Evolutionary conservation across 1,139 yeast species (phyloP), one percentile per base, ranked within the genome.

Genomic region (Geotrichum citri-aurantii): DNA sequence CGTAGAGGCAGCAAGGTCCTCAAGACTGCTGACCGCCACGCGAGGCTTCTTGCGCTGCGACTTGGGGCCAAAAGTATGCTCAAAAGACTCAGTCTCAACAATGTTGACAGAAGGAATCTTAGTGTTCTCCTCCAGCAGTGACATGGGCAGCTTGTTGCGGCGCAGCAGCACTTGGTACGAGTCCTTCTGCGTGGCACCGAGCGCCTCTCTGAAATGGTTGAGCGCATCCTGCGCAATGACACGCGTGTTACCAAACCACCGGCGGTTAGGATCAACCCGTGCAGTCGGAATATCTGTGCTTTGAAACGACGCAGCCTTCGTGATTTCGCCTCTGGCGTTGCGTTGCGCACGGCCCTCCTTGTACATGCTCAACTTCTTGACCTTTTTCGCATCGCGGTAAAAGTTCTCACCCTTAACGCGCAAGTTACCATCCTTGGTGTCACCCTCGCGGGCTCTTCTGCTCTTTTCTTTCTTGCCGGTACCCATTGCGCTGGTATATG

Each of bases 211-310:
- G 76, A 93, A 93, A 75, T 93, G 98, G 49, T 88, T 79, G 69
- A 93, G 78, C 0, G 99, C 97, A 77, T 95, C 97, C 72, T 93
- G 99, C 1, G 97, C 93, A 69, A 93, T 93, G 51, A 93, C 99
- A 69, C 99, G 83, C 29, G 99, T 91, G 74, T 91, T 93, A 57
- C 97, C 97, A 71, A 93, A 95, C 99, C 99, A 93, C 69, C 93
- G 84, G 71, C 96, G 83, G 73, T 93, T 92, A 4, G 99, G 99
- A 70, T 90, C 97, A 52, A 93, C 95, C 65, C 99, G 80, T 1
- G 98, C 99, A 64, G 80, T 83, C 21, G 98, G 98, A 40, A 89
- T 80, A 64, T 91, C 95, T 2, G 91, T 84, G 65, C 89, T 86
- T 73, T 93, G 99, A 62, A 92, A 81, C 46, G 84, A 86, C 21